Base-by-base conservation (phyloP, 495 filamentous ascomycete genomes). In the Geopyxis carbonaria region DNA sequence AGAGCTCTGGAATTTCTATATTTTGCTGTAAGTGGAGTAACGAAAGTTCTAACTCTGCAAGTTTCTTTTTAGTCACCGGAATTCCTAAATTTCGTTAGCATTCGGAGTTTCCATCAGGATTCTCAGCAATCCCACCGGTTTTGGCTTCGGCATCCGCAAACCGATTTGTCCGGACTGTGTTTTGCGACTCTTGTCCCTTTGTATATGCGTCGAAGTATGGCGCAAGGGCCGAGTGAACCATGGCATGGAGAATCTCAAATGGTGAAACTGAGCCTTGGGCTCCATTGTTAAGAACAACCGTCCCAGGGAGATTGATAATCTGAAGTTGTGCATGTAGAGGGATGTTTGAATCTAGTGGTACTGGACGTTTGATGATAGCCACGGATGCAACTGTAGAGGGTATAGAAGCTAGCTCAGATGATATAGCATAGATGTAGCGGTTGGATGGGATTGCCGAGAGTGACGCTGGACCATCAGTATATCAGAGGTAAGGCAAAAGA, bases 141-240 rank as follows among this genome's bases (percentile, higher is more conserved):
- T 91, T 89, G 13, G 76, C 74, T 52, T 93, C 87, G 11, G 76
- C 76, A 53, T 93, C 87, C 11, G 47, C 45, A 46, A 52, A 56
- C 19, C 48, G 41, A 14, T 52, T 56, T 21, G 72, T 68, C 58
- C 81, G 66, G 37, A 72, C 72, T 54, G 78, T 70, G 27, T 66
- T 63, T 29, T 67, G 59, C 27, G 66, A 61, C 50, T 87, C 80
- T 45, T 91, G 82, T 50, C 66, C 76, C 54, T 81, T 89, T 22
- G 85, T 85, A 58, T 78, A 85, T 37, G 84, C 84, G 66, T 99
- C 85, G 55, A 99, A 93, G 56, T 92, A 93, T 33, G 89, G 91
- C 44, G 76, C 81, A 51, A 99, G 61, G 46, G 78, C 83, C 44
- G 79, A 71, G 55, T 91, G 86, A 34, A 99, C 69, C 41, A 92